Evolutionary conservation across 176 grass and related monocot genomes (phyloP).

Genomic region (Bromus sterilis): DNA sequence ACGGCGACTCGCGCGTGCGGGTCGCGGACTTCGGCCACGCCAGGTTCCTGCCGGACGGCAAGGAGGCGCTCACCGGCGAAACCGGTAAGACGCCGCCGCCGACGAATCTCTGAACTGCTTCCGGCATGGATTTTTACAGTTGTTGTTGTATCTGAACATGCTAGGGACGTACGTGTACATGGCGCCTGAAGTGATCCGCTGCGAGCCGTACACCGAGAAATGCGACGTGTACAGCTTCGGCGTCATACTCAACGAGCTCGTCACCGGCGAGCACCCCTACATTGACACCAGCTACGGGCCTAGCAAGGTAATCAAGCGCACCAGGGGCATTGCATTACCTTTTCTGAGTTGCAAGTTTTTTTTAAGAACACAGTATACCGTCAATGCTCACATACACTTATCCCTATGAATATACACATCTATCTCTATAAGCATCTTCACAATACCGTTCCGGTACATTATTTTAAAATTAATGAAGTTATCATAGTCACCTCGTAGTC

Average conservation of each 20-base stretch:
- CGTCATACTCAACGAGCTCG: conserved; percentile 47
- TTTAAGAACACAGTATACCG: too few species aligned
- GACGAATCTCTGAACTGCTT: neutral
- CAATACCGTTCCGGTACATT: too few species aligned
- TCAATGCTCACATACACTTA: too few species aligned
- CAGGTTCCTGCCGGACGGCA: conserved; percentile 43
- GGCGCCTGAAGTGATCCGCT: conserved; percentile 60
- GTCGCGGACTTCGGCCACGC: conserved; percentile 54
- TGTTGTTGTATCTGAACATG: neutral
- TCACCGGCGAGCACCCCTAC: conserved; percentile 53
- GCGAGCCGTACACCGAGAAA: conserved; percentile 58
- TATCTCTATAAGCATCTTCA: too few species aligned
- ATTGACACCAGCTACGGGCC: conserved; percentile 39
- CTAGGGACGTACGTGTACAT: conserved; percentile 64
- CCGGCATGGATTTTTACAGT: neutral
- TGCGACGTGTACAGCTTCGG: conserved; percentile 73
- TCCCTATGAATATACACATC: too few species aligned
- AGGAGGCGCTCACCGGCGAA: conserved; percentile 48
- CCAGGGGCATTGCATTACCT: too few species aligned
- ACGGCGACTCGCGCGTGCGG: conserved; percentile 4
- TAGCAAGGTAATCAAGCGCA: conserved; percentile 44
- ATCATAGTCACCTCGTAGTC: too few species aligned
- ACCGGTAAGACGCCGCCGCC: conserved; percentile 25
- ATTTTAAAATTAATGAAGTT: too few species aligned
- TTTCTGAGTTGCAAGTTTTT: too few species aligned